A percentile compares a stretch with the other conserved stretches of the same genome.
Evolutionary conservation across 1,284 basidiomycete genomes (phyloP).

Genomic region (Phlebopus sp.): DNA sequence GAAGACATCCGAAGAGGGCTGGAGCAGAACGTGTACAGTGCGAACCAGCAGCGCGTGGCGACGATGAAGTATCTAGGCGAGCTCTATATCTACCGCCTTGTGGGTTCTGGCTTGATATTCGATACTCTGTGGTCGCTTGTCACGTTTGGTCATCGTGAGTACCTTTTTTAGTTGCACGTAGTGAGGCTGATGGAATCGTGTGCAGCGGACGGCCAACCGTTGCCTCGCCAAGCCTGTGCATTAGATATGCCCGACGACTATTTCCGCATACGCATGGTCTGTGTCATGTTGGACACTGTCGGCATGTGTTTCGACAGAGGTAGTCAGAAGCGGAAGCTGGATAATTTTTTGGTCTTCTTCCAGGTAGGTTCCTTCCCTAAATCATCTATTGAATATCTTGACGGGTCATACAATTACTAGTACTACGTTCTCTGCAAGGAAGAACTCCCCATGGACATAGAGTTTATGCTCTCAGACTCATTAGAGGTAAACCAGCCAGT

Average conservation of each 20-base stretch:
- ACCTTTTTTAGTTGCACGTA: constrained; percentile 1
- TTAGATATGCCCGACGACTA: constrained; percentile 95
- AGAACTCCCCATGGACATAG: constrained; percentile 91
- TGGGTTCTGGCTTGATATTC: constrained; percentile 88
- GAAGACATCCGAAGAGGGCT: constrained; percentile 90
- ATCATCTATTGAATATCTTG: neutral
- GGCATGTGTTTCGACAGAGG: constrained; percentile 98
- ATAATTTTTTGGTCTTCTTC: constrained; percentile 90
- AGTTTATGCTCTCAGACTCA: constrained; percentile 95
- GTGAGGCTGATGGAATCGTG: constrained; percentile 7
- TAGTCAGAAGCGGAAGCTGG: constrained; percentile 85
- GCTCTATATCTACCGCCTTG: constrained; percentile 93
- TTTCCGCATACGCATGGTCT: constrained; percentile 91
- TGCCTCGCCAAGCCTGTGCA: constrained; percentile 74
- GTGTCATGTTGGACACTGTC: constrained; percentile 91
- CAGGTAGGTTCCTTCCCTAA: constrained; percentile 55
- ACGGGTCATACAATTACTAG: constrained; percentile 39
- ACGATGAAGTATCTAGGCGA: constrained; percentile 95
- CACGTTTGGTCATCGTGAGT: constrained; percentile 95
- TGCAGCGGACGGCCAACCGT: constrained; percentile 82
- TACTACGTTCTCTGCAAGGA: constrained; percentile 89
- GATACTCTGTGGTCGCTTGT: constrained; percentile 93
- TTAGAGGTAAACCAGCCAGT: constrained; percentile 63
- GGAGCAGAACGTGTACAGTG: constrained; percentile 93
- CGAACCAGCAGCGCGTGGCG: constrained; percentile 90